Conservation (phyloP, 257 asterid genomes). For the Nicotiana tomentosiformis region DNA sequence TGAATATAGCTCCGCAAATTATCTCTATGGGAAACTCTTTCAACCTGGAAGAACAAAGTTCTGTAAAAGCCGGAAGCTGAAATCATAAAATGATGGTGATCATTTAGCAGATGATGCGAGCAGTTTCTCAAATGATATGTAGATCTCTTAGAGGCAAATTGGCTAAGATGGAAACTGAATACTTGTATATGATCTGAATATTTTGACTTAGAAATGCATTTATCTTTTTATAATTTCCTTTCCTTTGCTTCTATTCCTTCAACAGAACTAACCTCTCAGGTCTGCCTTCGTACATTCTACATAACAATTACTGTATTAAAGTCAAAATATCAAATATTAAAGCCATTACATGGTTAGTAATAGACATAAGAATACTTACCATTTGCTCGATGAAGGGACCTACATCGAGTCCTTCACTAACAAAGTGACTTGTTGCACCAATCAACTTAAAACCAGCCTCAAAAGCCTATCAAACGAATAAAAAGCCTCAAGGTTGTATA, state of each 20-base stretch:
- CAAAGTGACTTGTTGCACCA: slow-evolving; percentile 95
- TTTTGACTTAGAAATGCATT: neutral
- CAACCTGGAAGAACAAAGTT: slow-evolving; percentile 52
- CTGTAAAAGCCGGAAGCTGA: neutral
- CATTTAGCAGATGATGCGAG: neutral
- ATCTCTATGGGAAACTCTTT: slow-evolving; percentile 89
- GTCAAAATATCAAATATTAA: neutral
- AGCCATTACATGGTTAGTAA: too few relatives aligned
- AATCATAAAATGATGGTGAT: neutral
- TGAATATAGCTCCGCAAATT: slow-evolving; percentile 37
- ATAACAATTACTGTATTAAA: neutral
- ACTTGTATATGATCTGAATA: neutral
- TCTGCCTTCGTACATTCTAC: neutral
- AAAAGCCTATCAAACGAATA: slow-evolving; percentile 52
- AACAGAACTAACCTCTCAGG: neutral
- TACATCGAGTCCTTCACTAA: slow-evolving; percentile 77
- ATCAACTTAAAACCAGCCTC: slow-evolving; percentile 91
- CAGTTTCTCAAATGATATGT: neutral
- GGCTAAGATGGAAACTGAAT: neutral
- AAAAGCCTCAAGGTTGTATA: neutral
- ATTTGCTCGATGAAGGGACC: slow-evolving; percentile 38
- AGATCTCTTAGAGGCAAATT: neutral
- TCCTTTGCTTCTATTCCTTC: neutral
- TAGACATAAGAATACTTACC: slow-evolving; percentile 34
- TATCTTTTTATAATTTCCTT: neutral